Evolutionary conservation across 2,329 filamentous ascomycete species (phyloP).

Genomic region (Hypoxylon sp.): DNA sequence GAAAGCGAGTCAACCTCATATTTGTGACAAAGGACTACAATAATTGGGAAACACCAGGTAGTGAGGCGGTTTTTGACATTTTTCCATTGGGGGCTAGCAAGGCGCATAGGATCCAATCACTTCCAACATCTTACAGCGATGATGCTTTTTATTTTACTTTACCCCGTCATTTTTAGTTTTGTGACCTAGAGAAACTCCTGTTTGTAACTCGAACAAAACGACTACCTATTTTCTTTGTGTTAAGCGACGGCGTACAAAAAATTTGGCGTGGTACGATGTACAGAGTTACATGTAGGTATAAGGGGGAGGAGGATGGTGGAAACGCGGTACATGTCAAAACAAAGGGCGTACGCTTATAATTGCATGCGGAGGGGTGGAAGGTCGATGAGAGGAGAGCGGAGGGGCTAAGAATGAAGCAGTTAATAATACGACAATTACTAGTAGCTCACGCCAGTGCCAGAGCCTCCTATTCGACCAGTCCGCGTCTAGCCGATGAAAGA

Average conservation of each 20-base stretch:
- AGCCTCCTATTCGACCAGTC: constrained; percentile 10
- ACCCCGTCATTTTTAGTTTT: too few relatives aligned
- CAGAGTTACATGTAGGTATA: too few relatives aligned
- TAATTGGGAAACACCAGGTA: constrained; percentile 31
- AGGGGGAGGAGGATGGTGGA: background rate
- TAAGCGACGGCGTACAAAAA: constrained; percentile 38
- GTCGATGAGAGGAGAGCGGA: constrained; percentile 1
- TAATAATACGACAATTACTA: constrained; percentile 25
- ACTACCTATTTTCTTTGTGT: too few relatives aligned
- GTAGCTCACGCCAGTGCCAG: constrained; percentile 4
- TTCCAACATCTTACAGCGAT: constrained; percentile 22
- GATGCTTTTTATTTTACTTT: constrained; percentile 21
- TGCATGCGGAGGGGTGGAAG: constrained; percentile 8
- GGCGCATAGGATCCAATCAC: constrained; percentile 35
- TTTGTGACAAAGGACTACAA: constrained; percentile 14
- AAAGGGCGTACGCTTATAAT: constrained; percentile 32
- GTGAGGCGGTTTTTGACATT: constrained; percentile 33
- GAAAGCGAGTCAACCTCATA: constrained; percentile 15
- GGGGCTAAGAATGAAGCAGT: constrained; percentile 23
- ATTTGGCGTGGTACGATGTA: constrained; percentile 19
- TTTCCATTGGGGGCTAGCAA: constrained; percentile 34
- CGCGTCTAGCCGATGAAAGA: background rate
- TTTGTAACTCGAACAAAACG: constrained; percentile 29
- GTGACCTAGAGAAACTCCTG: too few relatives aligned
- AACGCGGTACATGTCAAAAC: constrained; percentile 27